Conservation (phyloP, 306 rosid genomes). For the Prunus mira region DNA sequence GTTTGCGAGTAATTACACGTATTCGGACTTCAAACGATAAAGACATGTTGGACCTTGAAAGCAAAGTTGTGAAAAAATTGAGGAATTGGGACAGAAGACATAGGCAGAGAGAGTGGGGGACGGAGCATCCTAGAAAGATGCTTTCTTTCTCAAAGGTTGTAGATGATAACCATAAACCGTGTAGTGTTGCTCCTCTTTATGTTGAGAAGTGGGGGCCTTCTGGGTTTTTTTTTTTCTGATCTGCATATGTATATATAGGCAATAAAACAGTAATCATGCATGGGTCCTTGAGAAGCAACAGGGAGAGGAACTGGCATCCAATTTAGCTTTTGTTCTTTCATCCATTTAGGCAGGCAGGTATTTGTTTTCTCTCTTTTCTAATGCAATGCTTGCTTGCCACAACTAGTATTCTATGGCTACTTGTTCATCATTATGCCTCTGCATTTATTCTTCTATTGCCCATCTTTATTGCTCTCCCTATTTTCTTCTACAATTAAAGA, state of each 20-base stretch:
- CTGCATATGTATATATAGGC: neutral
- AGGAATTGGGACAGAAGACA: neutral
- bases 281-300: neutral
- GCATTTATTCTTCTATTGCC: neutral
- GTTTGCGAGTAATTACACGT: neutral
- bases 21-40: neutral
- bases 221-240: neutral
- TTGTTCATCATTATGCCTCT: slow-evolving; percentile 2
- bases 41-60: slow-evolving; percentile 1
- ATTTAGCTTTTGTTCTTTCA: neutral
- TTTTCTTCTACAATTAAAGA: neutral
- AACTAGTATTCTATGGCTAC: slow-evolving; percentile 6
- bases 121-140: slow-evolving; percentile 21
- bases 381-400: neutral
- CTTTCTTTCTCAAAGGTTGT: neutral
- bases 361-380: neutral
- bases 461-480: neutral
- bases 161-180: neutral
- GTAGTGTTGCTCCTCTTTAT: neutral
- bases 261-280: slow-evolving; percentile 16
- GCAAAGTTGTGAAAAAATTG: slow-evolving; percentile 6
- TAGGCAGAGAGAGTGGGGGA: neutral
- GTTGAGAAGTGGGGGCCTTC: neutral
- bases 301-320: neutral
- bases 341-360: neutral